A percentile compares a stretch with the other conserved stretches of the same genome.
Evolutionary conservation across 257 asterid species (phyloP).

Genomic region (Scutellaria baicalensis): DNA sequence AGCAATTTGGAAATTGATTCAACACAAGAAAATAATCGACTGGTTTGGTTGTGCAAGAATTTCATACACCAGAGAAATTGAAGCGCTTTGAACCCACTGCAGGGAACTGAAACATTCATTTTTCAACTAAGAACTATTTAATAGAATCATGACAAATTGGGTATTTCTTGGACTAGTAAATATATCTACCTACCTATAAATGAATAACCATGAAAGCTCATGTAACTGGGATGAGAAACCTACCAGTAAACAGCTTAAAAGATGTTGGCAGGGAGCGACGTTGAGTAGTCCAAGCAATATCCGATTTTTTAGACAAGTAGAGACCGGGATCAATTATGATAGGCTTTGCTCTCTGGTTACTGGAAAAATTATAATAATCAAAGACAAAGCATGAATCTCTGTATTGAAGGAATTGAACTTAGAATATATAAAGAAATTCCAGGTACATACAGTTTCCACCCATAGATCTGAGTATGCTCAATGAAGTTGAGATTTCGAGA

Average conservation of each 20-base stretch:
- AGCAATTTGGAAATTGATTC: neutral
- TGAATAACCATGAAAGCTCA: neutral
- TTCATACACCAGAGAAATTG: too few species aligned
- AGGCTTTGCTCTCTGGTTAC: conserved; percentile 95
- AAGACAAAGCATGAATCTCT: neutral
- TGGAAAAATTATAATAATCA: conserved; percentile 24
- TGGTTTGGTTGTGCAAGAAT: too few species aligned
- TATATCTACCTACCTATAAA: neutral
- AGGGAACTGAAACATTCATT: too few species aligned
- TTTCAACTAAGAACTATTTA: neutral
- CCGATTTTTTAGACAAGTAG: conserved; percentile 84
- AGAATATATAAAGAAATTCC: neutral
- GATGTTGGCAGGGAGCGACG: conserved; percentile 89
- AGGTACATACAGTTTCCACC: conserved; percentile 90
- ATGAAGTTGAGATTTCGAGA: conserved; percentile 84
- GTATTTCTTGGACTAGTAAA: neutral
- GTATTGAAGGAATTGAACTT: neutral
- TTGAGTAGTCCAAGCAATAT: conserved; percentile 78
- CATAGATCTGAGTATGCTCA: conserved; percentile 78
- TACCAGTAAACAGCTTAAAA: conserved; percentile 87
- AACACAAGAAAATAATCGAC: neutral
- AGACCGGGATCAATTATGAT: conserved; percentile 94
- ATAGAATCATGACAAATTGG: neutral
- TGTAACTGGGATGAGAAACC: conserved; percentile 5
- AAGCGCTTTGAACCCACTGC: too few species aligned